Conservation (phyloP, 179 eudicot species). For the Amaranthus tricolor region DNA sequence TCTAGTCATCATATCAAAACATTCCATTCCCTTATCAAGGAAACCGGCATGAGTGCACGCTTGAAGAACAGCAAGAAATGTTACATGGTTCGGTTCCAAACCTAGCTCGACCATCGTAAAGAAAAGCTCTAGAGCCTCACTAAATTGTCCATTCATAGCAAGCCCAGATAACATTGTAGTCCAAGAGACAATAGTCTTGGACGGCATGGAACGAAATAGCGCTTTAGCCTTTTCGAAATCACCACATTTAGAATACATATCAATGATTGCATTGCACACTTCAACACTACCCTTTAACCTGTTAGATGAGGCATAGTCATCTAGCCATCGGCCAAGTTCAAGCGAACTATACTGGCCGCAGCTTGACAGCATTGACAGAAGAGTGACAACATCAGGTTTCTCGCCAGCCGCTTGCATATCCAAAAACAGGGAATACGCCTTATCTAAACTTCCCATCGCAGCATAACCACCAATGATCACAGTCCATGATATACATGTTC, state of each 20-base stretch:
- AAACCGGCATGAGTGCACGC: constrained; percentile 69
- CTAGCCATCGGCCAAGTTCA: constrained; percentile 62
- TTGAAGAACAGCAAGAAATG: constrained; percentile 61
- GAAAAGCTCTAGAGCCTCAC: constrained; percentile 47
- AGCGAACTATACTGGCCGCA: constrained; percentile 63
- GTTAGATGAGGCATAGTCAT: constrained; percentile 33
- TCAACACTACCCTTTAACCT: constrained; percentile 31
- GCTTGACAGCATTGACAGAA: constrained; percentile 44
- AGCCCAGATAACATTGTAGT: constrained; percentile 57
- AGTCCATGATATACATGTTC: constrained; percentile 59
- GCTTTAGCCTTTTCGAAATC: constrained; percentile 39
- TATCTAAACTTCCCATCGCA: constrained; percentile 47
- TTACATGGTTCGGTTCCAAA: constrained; percentile 52
- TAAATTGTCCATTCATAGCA: constrained; percentile 53
- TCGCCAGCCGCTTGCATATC: constrained; percentile 49
- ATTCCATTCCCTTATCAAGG: constrained; percentile 56
- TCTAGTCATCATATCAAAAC: constrained; percentile 47
- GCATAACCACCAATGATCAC: constrained; percentile 58
- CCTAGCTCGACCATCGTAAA: constrained; percentile 38
- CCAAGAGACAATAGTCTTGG: constrained; percentile 56
- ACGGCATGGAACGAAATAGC: constrained; percentile 44
- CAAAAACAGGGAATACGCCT: constrained; percentile 47
- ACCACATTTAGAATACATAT: constrained; percentile 71
- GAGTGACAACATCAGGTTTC: constrained; percentile 57
- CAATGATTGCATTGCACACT: constrained; percentile 49